Conservation (phyloP, 2,329 filamentous ascomycete genomes). For the Penicillium psychrosexuale region DNA sequence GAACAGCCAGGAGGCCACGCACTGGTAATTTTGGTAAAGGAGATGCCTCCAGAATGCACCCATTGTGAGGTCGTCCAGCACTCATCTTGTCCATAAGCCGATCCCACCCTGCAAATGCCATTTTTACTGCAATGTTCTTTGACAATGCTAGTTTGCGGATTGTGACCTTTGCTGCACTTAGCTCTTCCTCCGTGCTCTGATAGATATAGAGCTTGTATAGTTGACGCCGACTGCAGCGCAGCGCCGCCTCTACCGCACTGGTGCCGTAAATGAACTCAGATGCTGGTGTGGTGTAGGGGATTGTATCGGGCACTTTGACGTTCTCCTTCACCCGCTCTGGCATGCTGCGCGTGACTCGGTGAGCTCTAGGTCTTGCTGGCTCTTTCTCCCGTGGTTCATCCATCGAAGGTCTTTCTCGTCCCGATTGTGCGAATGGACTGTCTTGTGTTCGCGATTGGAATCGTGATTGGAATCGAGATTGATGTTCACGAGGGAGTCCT, state of each 20-base stretch:
- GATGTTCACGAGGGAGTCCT: conserved; percentile 23
- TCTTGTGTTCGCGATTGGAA: conserved; percentile 4
- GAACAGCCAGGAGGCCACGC: conserved; percentile 53
- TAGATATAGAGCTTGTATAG: conserved; percentile 84
- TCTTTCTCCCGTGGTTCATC: conserved; percentile 8
- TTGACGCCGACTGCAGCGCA: conserved; percentile 66
- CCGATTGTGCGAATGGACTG: background rate
- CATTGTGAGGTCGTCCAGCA: conserved; percentile 80
- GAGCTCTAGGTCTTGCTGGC: conserved; percentile 11
- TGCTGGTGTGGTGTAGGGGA: conserved; percentile 76
- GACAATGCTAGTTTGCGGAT: conserved; percentile 41
- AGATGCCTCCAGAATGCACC: conserved; percentile 81
- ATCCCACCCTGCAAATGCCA: conserved; percentile 61
- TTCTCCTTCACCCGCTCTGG: conserved; percentile 35
- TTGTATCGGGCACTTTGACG: conserved; percentile 41
- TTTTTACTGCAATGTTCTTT: conserved; percentile 53
- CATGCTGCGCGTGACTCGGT: conserved; percentile 22
- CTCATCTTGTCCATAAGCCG: conserved; percentile 80
- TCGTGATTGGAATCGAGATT: conserved; percentile 9
- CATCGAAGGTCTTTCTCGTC: background rate
- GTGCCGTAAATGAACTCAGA: conserved; percentile 90
- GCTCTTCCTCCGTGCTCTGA: conserved; percentile 53
- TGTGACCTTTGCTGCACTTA: conserved; percentile 39
- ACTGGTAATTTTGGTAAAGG: conserved; percentile 72
- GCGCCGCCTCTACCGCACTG: conserved; percentile 74